A percentile compares a stretch with the other conserved stretches of the same genome.
Evolutionary conservation across 305 asterid species (phyloP).

Genomic region (Ilex paraguariensis): DNA sequence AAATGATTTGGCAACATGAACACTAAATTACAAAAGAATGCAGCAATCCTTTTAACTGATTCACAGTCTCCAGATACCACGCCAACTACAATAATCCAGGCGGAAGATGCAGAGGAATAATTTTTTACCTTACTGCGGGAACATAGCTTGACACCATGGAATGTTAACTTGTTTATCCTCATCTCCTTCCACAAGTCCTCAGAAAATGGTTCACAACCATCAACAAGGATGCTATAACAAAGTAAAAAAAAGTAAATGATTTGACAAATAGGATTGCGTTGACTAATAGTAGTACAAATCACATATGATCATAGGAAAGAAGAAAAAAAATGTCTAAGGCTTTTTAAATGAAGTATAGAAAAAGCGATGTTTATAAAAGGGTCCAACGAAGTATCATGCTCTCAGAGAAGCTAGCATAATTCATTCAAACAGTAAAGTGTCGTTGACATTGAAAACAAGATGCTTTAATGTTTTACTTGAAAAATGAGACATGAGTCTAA

Average conservation of each 20-base stretch:
- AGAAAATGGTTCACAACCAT: constrained; percentile 61
- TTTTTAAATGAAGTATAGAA: not conserved
- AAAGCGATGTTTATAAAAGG: too few relatives aligned
- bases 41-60: too few relatives aligned
- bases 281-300: not conserved
- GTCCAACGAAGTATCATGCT: too few relatives aligned
- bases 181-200: constrained; percentile 77
- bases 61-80: too few relatives aligned
- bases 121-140: constrained; percentile 68
- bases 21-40: too few relatives aligned
- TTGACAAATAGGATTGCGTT: not conserved
- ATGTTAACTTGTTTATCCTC: constrained; percentile 42
- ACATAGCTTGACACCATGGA: constrained; percentile 65
- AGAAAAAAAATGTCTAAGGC: too few relatives aligned
- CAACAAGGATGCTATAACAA: constrained; percentile 51
- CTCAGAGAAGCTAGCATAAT: too few relatives aligned
- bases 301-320: not conserved
- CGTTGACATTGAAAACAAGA: too few relatives aligned
- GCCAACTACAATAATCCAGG: too few relatives aligned
- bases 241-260: constrained; percentile 1
- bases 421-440: too few relatives aligned
- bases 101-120: too few relatives aligned
- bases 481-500: not conserved
- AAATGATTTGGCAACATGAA: too few relatives aligned
- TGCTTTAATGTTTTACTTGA: not conserved